These are phyloP conservation scores for Gonapodya sp. DNA, from an alignment of 192 early-diverging fungal genomes.

Conservation along the genomic window DNA sequence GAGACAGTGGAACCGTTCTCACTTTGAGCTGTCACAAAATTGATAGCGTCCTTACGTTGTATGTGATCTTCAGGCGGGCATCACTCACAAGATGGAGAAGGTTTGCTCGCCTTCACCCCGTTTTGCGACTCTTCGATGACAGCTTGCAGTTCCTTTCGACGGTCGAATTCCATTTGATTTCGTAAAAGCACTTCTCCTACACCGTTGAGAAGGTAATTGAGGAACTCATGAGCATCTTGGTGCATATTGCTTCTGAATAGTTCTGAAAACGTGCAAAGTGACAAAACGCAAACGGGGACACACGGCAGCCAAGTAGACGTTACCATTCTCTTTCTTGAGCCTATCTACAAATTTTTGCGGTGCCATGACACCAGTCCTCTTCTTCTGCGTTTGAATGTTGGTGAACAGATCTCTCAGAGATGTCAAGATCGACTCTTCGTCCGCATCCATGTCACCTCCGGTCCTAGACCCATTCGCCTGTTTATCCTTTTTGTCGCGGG, in stretches of 20 bases:
- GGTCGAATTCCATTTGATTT: constrained; percentile 29
- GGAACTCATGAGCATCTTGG: constrained; percentile 97
- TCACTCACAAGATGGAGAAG: background rate
- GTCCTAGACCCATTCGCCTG: background rate
- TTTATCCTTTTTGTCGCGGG: background rate
- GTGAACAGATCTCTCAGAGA: constrained; percentile 79
- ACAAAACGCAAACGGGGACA: background rate
- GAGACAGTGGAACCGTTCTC: background rate
- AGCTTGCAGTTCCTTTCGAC: background rate
- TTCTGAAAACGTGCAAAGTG: constrained; percentile 42
- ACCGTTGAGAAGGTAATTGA: constrained; percentile 88
- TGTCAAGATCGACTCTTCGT: constrained; percentile 70
- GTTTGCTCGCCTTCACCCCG: background rate
- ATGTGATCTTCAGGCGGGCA: too few relatives aligned
- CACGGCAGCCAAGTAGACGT: background rate
- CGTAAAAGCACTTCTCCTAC: constrained; percentile 67
- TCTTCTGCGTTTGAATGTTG: constrained; percentile 70
- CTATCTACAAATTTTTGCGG: constrained; percentile 79
- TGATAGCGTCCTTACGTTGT: too few relatives aligned
- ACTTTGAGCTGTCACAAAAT: background rate
- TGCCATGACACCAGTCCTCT: constrained; percentile 70
- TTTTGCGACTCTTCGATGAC: constrained; percentile 7
- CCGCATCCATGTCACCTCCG: constrained; percentile 15
- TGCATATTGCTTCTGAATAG: constrained; percentile 87
- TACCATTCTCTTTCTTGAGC: constrained; percentile 89